phyloP scores from a whole-genome alignment of 176 grass and related monocot species.

The Cocos nucifera region DNA sequence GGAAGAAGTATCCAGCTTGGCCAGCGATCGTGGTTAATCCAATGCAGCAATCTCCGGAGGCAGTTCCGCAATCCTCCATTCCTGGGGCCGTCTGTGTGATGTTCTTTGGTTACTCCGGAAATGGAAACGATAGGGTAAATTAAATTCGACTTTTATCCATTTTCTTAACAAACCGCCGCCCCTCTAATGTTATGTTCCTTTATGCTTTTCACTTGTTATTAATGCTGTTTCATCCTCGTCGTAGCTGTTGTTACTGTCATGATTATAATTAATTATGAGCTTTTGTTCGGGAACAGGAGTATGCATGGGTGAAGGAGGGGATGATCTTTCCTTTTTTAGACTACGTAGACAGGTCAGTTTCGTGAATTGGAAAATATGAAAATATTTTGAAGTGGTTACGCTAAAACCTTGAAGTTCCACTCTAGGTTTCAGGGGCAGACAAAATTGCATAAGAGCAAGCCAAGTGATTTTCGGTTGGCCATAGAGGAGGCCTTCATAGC shows the following conservation, averaged over 20 bases:
- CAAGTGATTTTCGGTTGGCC: slow-evolving; percentile 62
- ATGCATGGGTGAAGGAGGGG: slow-evolving; percentile 70
- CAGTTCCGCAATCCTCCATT: slow-evolving; percentile 31
- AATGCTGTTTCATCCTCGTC: no score
- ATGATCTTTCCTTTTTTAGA: slow-evolving; percentile 82
- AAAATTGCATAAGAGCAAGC: slow-evolving; percentile 59
- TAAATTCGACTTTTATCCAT: not conserved
- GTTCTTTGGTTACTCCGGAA: slow-evolving; percentile 67
- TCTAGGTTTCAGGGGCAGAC: slow-evolving; percentile 86
- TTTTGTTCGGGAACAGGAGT: slow-evolving; percentile 44
- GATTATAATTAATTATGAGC: not conserved
- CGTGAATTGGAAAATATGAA: slow-evolving; percentile 9
- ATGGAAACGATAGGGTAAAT: slow-evolving; percentile 54
- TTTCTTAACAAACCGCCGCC: no score
- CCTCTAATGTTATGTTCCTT: no score
- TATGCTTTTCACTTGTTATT: no score
- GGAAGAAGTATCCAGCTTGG: slow-evolving; percentile 70
- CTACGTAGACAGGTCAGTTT: slow-evolving; percentile 72
- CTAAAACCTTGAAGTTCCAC: slow-evolving; percentile 19
- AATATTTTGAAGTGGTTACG: slow-evolving; percentile 1
- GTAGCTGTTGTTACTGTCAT: not conserved
- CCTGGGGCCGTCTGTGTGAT: slow-evolving; percentile 55
- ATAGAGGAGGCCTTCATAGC: slow-evolving; percentile 92
- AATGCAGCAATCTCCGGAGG: slow-evolving; percentile 43
- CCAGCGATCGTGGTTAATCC: slow-evolving; percentile 71